Conservation (phyloP, 768 basidiomycete genomes). For the Gelatoporia subvermispora region DNA sequence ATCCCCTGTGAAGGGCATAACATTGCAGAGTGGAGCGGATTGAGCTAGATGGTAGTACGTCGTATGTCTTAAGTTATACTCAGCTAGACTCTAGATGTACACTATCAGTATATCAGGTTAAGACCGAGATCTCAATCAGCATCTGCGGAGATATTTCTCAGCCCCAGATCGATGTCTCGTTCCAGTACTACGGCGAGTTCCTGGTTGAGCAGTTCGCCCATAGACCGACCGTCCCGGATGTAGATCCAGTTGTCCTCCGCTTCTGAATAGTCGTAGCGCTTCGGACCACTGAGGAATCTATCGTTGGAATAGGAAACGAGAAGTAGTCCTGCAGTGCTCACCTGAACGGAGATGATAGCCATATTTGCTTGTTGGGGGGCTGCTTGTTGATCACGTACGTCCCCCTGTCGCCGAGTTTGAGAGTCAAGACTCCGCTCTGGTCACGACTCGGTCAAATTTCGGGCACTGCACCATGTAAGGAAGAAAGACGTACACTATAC, state of each 20-base stretch:
- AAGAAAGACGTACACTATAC: slow-evolving; percentile 65
- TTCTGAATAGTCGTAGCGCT: slow-evolving; percentile 78
- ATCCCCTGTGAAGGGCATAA: no score
- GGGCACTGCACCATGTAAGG: background rate
- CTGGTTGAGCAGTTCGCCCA: slow-evolving; percentile 59
- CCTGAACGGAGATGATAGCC: slow-evolving; percentile 90
- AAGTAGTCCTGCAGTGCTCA: slow-evolving; percentile 26
- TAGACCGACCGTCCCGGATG: slow-evolving; percentile 53
- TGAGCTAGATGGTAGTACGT: no score
- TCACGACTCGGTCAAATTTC: background rate
- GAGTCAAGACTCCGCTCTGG: slow-evolving; percentile 91
- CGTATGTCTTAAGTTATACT: no score
- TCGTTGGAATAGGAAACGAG: background rate
- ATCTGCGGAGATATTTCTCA: slow-evolving; percentile 25
- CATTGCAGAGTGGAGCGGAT: no score
- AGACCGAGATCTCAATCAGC: no score
- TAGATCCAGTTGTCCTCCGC: slow-evolving; percentile 68
- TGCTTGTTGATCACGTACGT: slow-evolving; percentile 98
- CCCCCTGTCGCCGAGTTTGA: slow-evolving; percentile 67
- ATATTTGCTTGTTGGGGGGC: slow-evolving; percentile 95
- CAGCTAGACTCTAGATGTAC: no score
- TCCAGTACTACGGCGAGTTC: slow-evolving; percentile 54
- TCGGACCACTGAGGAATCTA: slow-evolving; percentile 64
- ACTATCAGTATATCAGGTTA: no score
- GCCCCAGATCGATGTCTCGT: slow-evolving; percentile 28